phyloP scores from a whole-genome alignment of 495 filamentous ascomycete genomes.

The Penicillium manginii region DNA sequence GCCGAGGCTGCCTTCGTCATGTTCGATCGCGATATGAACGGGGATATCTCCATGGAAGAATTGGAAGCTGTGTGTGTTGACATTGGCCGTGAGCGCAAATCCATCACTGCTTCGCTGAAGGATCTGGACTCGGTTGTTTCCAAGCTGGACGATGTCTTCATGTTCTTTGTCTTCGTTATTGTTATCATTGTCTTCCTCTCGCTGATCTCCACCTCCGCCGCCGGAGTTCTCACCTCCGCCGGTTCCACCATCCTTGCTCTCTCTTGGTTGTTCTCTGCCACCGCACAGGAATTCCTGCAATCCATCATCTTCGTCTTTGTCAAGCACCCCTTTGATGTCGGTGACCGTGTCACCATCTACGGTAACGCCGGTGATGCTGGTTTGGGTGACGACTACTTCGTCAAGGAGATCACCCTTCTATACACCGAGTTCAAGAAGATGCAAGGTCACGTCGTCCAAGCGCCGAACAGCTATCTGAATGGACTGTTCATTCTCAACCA shows the following conservation, averaged over 20 bases:
- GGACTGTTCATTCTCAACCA: constrained; percentile 94
- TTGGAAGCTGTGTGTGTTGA: constrained; percentile 92
- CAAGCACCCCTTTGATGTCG: constrained; percentile 97
- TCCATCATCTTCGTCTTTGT: constrained; percentile 95
- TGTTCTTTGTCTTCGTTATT: constrained; percentile 81
- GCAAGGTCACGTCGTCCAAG: constrained; percentile 94
- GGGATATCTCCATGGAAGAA: constrained; percentile 95
- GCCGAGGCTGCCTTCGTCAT: constrained; percentile 89
- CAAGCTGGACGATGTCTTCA: constrained; percentile 85
- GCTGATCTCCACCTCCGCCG: constrained; percentile 85
- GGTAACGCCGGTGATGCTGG: constrained; percentile 80
- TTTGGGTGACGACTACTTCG: constrained; percentile 90
- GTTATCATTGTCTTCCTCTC: constrained; percentile 84
- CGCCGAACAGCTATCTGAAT: constrained; percentile 92
- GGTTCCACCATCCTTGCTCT: constrained; percentile 85
- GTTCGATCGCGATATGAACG: constrained; percentile 97
- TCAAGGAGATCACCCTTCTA: constrained; percentile 91
- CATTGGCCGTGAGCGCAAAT: constrained; percentile 92
- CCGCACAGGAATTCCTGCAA: constrained; percentile 91
- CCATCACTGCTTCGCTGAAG: constrained; percentile 91
- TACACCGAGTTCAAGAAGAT: constrained; percentile 99
- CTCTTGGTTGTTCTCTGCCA: constrained; percentile 89
- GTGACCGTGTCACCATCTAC: constrained; percentile 89
- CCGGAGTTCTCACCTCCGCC: constrained; percentile 81
- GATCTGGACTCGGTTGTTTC: constrained; percentile 94